Evolutionary conservation across 1,284 basidiomycete species (phyloP).

Genomic region (Earliella scabrosa): DNA sequence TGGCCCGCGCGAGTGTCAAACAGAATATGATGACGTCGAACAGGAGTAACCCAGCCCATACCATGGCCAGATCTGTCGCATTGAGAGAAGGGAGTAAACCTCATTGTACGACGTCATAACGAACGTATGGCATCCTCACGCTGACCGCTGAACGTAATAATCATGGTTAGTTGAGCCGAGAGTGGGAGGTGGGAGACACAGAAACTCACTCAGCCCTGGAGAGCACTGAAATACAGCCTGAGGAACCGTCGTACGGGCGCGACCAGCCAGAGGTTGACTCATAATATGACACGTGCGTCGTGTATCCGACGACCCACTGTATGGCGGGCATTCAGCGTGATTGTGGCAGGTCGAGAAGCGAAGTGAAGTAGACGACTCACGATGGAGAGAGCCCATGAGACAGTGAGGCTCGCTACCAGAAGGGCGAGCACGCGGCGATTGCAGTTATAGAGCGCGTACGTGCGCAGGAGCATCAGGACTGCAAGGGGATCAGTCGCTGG

Average conservation of each 20-base stretch:
- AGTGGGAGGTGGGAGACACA: no score
- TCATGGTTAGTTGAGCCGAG: no score
- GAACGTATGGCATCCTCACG: not conserved
- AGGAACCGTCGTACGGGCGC: no score
- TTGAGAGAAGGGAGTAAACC: not conserved
- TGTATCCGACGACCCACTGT: no score
- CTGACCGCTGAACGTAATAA: not conserved
- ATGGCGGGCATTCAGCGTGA: no score
- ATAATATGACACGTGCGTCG: no score
- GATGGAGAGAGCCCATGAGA: no score
- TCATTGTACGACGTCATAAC: not conserved
- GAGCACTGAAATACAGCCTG: no score
- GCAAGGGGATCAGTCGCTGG: not conserved
- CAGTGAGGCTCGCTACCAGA: not conserved
- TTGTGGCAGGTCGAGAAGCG: no score
- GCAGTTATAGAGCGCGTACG: not conserved
- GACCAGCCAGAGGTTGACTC: no score
- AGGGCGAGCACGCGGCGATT: not conserved
- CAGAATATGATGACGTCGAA: conserved; percentile 9
- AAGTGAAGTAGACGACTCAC: no score
- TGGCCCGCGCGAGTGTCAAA: conserved; percentile 4
- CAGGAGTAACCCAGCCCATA: conserved; percentile 7
- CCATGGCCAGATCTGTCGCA: conserved; percentile 3
- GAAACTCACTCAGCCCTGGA: no score
- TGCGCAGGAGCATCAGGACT: not conserved